These are phyloP conservation scores for Phaeosphaeria sp. DNA, from an alignment of 2,329 filamentous ascomycete species.

Conservation along the genomic window DNA sequence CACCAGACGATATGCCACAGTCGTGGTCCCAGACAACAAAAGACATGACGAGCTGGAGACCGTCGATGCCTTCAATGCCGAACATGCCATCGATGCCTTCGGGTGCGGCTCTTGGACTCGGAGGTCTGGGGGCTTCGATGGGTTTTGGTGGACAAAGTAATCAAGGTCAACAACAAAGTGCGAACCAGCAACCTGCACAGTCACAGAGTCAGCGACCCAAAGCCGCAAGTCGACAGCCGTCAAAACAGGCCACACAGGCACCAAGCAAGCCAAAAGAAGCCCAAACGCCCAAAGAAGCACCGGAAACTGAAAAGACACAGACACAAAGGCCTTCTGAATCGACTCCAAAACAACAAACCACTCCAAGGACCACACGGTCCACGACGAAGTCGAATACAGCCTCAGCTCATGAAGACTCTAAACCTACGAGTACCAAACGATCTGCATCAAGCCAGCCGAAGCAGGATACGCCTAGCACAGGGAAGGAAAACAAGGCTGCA, in stretches of 20 bases:
- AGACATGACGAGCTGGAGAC: slow-evolving; percentile 44
- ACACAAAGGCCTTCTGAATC: slow-evolving; percentile 10
- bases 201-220: slow-evolving; percentile 9
- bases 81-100: slow-evolving; percentile 35
- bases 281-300: slow-evolving; percentile 19
- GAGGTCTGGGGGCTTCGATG: slow-evolving; percentile 36
- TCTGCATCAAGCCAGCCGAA: slow-evolving; percentile 11
- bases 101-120: slow-evolving; percentile 28
- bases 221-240: slow-evolving; percentile 10
- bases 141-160: slow-evolving; percentile 17
- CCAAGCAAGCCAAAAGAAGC: slow-evolving; percentile 19
- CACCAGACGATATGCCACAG: slow-evolving; percentile 40
- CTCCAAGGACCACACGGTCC: slow-evolving; percentile 1
- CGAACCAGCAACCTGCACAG: slow-evolving; percentile 1
- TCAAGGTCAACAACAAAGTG: slow-evolving; percentile 6
- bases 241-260: slow-evolving; percentile 21
- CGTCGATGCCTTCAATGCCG: slow-evolving; percentile 33
- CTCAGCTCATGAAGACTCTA: slow-evolving; percentile 9
- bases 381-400: slow-evolving; percentile 4
- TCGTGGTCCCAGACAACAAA: slow-evolving; percentile 40
- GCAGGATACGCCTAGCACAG: slow-evolving; percentile 8
- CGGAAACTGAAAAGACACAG: slow-evolving; percentile 13
- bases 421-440: slow-evolving; percentile 15
- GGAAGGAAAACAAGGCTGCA: slow-evolving; percentile 24
- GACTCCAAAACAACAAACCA: slow-evolving; percentile 3